phyloP scores from a whole-genome alignment of 2,329 filamentous ascomycete genomes.

The Epichloe hybrida region DNA sequence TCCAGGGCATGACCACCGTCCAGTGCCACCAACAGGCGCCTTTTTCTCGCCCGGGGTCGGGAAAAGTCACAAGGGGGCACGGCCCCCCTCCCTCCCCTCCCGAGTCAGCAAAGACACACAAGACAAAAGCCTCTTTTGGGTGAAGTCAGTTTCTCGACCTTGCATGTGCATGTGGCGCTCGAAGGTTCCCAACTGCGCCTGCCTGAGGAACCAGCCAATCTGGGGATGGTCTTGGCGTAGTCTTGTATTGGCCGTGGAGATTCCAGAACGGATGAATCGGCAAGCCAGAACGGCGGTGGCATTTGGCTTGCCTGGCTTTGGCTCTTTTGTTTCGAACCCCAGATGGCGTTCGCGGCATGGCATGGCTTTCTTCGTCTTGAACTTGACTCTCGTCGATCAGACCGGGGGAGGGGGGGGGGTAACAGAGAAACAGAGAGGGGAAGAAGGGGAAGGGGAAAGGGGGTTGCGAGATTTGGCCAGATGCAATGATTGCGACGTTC shows the following conservation, averaged over 20 bases:
- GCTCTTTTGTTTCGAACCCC: background rate
- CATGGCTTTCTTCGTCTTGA: no score
- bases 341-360: background rate
- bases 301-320: background rate
- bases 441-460: no score
- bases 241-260: constrained; percentile 2
- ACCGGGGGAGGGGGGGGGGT: no score
- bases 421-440: no score
- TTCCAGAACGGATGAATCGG: constrained; percentile 5
- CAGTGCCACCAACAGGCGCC: background rate
- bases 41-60: background rate
- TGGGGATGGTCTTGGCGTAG: constrained; percentile 3
- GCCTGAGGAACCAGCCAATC: background rate
- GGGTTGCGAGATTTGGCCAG: no score
- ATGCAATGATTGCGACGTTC: no score
- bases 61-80: no score
- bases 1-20: background rate
- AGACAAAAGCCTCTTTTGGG: background rate
- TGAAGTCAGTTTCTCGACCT: constrained; percentile 2
- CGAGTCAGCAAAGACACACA: no score
- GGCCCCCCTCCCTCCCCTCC: no score
- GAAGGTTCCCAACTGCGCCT: background rate
- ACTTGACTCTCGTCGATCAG: no score
- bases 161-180: constrained; percentile 3
- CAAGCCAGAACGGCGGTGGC: constrained; percentile 1